Evolutionary conservation across 495 filamentous ascomycete genomes (phyloP), one percentile per base, ranked within the genome.

Genomic region (Darksidea phi): DNA sequence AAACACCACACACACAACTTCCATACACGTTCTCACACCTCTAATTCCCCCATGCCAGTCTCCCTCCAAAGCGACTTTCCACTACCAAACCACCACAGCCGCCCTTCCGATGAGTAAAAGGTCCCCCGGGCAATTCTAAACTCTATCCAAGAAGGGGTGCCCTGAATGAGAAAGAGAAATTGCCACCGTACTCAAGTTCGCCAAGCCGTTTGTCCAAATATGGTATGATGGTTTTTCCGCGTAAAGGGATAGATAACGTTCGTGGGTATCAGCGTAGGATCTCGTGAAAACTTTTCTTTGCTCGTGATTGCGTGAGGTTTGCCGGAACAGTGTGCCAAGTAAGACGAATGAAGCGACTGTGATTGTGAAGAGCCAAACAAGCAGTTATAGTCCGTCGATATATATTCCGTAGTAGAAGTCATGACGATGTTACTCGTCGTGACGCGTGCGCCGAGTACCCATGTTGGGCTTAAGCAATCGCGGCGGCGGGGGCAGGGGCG

Each of bases 381-480:
- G 37, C 42, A 49, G 48, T 48, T 37, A 25, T 21, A 55, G 24
- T 20, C 6, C 13, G 41, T 43, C 41, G 48, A 48, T 34, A 34
- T 26, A 24, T n/a, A 20, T 32, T 32, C 28, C 28, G 34, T 32
- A 53, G 50, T 65, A 54, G 71, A 65, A 64, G 61, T 48, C 58
- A 46, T 25, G 58, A 7, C 58, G 28, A 54, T 34, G 8, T 23
- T 47, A 28, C 32, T 56, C 46, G 49, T 48, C 47, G 8, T 24
- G 25, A 32, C 49, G 36, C 41, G 32, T 38, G 24, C 7, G 17
- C 38, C 20, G 15, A 52, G 43, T 37, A 46, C 38, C 45, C 13
- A 42, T 52, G 28, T 32, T 11, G 34, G 54, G 38, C 67, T 72
- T 86, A 87, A 69, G 83, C 84, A 50, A 84, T 79, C 55, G 78